Base-by-base conservation (phyloP, 208 protist species). In the Crithidia mellificae region DNA sequence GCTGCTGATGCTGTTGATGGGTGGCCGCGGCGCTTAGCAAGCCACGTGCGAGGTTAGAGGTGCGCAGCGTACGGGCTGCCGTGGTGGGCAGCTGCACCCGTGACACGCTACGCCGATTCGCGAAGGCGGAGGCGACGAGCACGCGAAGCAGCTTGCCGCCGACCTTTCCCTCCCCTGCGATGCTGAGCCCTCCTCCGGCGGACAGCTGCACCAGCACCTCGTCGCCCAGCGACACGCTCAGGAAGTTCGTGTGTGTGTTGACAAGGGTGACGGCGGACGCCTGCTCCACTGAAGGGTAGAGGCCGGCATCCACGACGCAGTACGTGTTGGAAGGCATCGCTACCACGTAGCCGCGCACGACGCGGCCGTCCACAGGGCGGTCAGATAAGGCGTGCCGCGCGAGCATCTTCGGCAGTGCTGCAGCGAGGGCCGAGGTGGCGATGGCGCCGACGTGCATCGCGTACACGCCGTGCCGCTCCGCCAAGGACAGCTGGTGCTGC, bases 281-380 rank as follows among this genome's bases (percentile, higher is more conserved):
- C 54, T 81, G 63, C 58, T 77, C 54, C 22, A 51, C 55, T 0
- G 57, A 55, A 25, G 64, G 61, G 55, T 67, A 65, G 44, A 94
- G 58, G 9, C 88, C 88, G 12, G 81, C 81, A 55, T 94, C 85
- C 38, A 94, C 88, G 0, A 74, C 68, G 53, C 88, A 94, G 29
- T 67, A 66, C 4, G 70, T 73, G 52, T 83, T 84, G 25, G 67
- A 78, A 30, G 51, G 58, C 36, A 78, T 67, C 41, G 63, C 62
- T 24, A 94, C 76, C n/a, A 94, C 83, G 52, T 84, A 83, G 30
- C 85, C 88, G 30, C 81, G 83, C 47, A 94, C 59, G 15, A 86
- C 49, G 24, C 54, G 63, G 34, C 83, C 88, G 27, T 78, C 65
- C 4, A 53, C 24, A 4, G 89, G 63, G 20, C 56, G 15, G 57